Base-by-base conservation (phyloP, 2,329 filamentous ascomycete genomes). In the Albophoma yamanashiensis region DNA sequence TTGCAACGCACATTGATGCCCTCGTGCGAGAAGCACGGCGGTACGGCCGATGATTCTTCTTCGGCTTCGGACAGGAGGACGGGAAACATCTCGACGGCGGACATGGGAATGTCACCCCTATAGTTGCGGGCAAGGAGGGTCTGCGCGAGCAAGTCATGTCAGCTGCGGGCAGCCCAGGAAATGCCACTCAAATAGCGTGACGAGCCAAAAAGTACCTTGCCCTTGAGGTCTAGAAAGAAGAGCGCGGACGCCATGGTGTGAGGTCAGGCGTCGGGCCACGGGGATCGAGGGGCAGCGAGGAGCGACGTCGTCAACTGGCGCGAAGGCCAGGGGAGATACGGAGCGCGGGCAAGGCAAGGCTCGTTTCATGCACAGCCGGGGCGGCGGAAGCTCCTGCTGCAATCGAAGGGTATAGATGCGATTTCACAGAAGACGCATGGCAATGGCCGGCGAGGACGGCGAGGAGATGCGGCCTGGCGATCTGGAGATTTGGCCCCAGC, bases 151-250 rank as follows among this genome's bases (percentile, higher is more conserved):
- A 61, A 61, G 38, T 14, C 57, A 67, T 53, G 65, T 70, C 66
- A 70, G 67, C 36, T 40, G 2, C 9, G 15, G 17, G 8, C 22
- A 15, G n/a, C 9, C 14, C 58, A 59, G 43, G 55, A 42, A 40
- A 34, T 9, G 9, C 14, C 27, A 20, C 1, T 31, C 17, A 9
- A 12, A n/a, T 8, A 25, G 17, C 40, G 2, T 15, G 36, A 8
- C 4, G 15, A 52, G 53, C 27, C 22, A 42, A 34, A 27, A 3
- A 66, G 57, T 69, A 95, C 92, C 89, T 99, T 99, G 90, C 94
- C 94, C 91, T 99, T 99, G 67, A 99, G 84, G 76, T 99, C 94
- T 70, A 99, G 88, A 75, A 99, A 99, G 84, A 99, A 99, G 71
- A 99, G 75, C 65, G 94, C 94, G 62, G 94, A 99, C 68, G 94